phyloP scores from a whole-genome alignment of 129 eudicot species.

The Solidago caesia region DNA sequence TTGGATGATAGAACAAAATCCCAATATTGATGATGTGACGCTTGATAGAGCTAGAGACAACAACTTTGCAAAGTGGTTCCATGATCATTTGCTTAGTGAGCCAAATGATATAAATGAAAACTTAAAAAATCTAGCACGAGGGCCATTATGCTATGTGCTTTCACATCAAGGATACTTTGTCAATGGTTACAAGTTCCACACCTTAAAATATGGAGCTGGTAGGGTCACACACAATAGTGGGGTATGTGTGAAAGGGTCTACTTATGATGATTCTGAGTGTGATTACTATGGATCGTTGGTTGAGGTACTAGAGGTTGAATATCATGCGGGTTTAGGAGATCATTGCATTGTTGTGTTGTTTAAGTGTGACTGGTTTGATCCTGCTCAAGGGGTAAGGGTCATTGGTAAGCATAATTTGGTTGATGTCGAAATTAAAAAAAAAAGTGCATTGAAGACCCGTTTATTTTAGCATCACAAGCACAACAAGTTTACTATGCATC shows the following conservation, averaged over 20 bases:
- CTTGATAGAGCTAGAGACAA: conserved; percentile 3
- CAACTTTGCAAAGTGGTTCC: neutral
- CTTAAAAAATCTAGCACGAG: conserved; percentile 8
- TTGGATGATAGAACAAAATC: neutral
- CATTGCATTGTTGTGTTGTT: neutral
- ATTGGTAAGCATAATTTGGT: neutral
- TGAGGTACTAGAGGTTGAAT: too few relatives aligned
- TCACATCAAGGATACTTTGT: conserved; percentile 16
- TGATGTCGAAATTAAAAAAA: neutral
- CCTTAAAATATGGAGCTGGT: neutral
- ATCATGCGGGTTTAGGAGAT: neutral
- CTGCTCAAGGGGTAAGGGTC: conserved; percentile 3
- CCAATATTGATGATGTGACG: neutral
- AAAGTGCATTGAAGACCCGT: too few relatives aligned
- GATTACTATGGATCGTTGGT: too few relatives aligned
- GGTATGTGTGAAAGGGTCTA: too few relatives aligned
- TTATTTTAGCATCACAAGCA: too few relatives aligned
- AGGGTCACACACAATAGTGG: too few relatives aligned
- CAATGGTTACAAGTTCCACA: conserved; percentile 17
- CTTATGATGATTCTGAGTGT: too few relatives aligned
- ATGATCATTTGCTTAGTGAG: neutral
- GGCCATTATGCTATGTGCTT: neutral
- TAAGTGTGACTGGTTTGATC: conserved; percentile 4
- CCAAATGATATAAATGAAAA: neutral
- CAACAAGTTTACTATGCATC: too few relatives aligned